Percentiles rank a stretch among this genome's conserved stretches.
Evolutionary conservation across 352 stramenopile species (phyloP).

Genomic region (Globisporangium spiculum): DNA sequence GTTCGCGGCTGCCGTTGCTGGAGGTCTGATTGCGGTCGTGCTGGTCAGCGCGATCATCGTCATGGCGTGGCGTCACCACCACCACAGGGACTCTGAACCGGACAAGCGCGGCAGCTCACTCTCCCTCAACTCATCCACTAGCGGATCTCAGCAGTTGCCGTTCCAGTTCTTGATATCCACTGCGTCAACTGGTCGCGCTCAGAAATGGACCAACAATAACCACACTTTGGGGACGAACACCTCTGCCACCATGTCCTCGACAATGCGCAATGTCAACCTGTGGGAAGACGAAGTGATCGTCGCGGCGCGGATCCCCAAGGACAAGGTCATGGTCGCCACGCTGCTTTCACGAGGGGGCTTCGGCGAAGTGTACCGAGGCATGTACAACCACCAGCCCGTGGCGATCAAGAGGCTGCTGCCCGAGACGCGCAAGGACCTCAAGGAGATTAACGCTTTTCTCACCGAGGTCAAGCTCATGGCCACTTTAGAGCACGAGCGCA

Average conservation of each 20-base stretch:
- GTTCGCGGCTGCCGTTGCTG: not conserved
- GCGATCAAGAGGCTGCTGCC: constrained; percentile 60
- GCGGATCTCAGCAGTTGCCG: not conserved
- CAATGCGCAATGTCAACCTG: not conserved
- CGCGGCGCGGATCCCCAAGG: not conserved
- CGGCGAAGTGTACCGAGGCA: constrained; percentile 23
- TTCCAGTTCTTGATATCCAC: constrained; percentile 1
- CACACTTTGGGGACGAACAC: not conserved
- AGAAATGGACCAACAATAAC: not conserved
- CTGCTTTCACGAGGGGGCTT: constrained; percentile 18
- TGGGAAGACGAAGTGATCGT: constrained; percentile 12
- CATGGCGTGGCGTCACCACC: not conserved
- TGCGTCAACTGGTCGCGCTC: not conserved
- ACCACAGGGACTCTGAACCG: not conserved
- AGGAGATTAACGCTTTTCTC: constrained; percentile 49
- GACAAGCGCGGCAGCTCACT: not conserved
- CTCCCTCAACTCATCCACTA: not conserved
- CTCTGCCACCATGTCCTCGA: not conserved
- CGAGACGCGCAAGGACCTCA: constrained; percentile 45
- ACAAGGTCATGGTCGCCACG: not conserved
- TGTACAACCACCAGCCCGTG: constrained; percentile 43
- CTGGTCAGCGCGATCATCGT: not conserved
- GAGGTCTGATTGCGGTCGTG: not conserved
- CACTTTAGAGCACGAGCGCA: constrained; percentile 52
- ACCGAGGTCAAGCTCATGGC: constrained; percentile 59